Conservation (phyloP, 106 monocot genomes). For the Xerophyta viscosa region DNA sequence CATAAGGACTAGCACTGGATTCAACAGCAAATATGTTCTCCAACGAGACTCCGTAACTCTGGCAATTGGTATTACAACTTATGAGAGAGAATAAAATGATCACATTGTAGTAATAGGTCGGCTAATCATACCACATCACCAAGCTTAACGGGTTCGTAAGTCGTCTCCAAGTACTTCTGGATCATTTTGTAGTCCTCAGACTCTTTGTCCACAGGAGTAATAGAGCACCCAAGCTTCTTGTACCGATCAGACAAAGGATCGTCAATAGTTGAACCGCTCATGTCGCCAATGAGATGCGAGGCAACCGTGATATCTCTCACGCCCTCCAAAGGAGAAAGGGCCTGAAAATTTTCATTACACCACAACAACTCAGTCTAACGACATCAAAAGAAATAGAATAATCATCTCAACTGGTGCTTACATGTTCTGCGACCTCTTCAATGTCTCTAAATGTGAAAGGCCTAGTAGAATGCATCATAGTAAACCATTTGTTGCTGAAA, state of each 20-base stretch:
- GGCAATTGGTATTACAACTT: no score
- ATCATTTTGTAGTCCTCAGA: conserved; percentile 81
- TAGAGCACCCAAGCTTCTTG: conserved; percentile 34
- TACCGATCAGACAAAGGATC: conserved; percentile 54
- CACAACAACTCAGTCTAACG: no score
- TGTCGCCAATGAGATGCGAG: conserved; percentile 48
- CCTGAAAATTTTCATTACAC: no score
- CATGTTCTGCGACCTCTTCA: conserved; percentile 58
- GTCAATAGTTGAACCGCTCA: conserved; percentile 30
- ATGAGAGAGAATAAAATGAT: no score
- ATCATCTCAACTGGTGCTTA: no score
- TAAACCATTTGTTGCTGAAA: conserved; percentile 74
- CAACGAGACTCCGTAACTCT: conserved; percentile 47
- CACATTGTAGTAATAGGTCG: no score
- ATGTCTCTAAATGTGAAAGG: conserved; percentile 46
- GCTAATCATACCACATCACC: conserved; percentile 50
- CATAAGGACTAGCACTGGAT: conserved; percentile 33
- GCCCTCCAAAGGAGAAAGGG: conserved; percentile 29
- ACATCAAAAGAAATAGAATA: neutral
- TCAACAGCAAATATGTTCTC: conserved; percentile 57
- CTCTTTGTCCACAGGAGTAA: conserved; percentile 45
- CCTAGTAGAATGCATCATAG: conserved; percentile 50
- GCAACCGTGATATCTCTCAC: conserved; percentile 44
- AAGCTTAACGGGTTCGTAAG: conserved; percentile 49
- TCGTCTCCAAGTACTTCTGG: conserved; percentile 50